Evolutionary conservation across 495 filamentous ascomycete species (phyloP).

Genomic region (Aspergillus biplanus): DNA sequence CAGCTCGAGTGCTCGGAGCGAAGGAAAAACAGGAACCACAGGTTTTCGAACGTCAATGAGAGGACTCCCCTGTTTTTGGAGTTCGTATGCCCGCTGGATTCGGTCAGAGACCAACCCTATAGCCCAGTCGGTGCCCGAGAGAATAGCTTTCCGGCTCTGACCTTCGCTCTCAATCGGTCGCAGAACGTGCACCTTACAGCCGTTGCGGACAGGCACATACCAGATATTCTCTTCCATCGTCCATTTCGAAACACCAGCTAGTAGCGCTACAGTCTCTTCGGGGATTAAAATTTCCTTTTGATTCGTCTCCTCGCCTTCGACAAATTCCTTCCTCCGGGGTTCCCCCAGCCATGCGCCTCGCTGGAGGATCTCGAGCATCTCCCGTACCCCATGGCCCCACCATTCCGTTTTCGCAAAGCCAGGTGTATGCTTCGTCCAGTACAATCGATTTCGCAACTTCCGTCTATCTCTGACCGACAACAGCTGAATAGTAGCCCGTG

Average conservation of each 20-base stretch:
- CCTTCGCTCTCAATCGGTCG: constrained; percentile 37
- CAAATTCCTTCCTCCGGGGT: neutral
- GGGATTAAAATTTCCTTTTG: constrained; percentile 40
- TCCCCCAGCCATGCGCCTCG: constrained; percentile 2
- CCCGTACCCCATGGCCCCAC: constrained; percentile 33
- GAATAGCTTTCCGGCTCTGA: constrained; percentile 36
- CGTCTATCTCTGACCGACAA: constrained; percentile 31
- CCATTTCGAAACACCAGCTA: constrained; percentile 35
- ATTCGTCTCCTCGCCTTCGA: constrained; percentile 15
- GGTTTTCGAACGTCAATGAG: constrained; percentile 37
- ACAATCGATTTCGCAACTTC: constrained; percentile 37
- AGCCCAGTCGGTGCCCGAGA: constrained; percentile 39
- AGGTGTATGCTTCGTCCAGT: constrained; percentile 12
- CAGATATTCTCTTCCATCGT: constrained; percentile 44
- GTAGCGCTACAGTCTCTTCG: constrained; percentile 43
- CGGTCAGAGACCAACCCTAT: constrained; percentile 35
- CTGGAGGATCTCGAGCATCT: constrained; percentile 31
- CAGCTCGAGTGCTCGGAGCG: constrained; percentile 24
- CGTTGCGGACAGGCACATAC: constrained; percentile 39
- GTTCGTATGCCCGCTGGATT: constrained; percentile 27
- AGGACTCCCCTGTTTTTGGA: constrained; percentile 36
- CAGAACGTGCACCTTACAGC: constrained; percentile 45
- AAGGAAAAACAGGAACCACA: constrained; percentile 35
- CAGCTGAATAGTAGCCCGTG: neutral
- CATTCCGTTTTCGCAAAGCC: neutral